phyloP scores from a whole-genome alignment of 2,329 filamentous ascomycete genomes.

The Intubia oerlemansii region DNA sequence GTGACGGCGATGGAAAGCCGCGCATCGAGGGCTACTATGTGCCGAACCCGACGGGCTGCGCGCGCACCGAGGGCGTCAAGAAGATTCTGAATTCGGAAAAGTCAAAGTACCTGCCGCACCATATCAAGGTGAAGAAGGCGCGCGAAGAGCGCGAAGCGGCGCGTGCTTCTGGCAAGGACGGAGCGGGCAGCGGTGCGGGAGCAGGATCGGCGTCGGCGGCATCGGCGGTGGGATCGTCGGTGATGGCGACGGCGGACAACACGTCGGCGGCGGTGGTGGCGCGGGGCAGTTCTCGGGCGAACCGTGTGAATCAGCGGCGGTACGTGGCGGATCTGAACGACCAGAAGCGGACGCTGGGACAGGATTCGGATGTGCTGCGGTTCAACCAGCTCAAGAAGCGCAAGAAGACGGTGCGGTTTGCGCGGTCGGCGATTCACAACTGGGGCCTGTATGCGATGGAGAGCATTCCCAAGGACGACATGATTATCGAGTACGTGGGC shows the following conservation, averaged over 20 bases:
- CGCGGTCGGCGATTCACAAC: conserved; percentile 92
- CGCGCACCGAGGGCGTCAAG: conserved; percentile 80
- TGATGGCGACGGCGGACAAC: conserved; percentile 31
- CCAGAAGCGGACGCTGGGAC: conserved; percentile 68
- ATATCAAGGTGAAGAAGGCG: conserved; percentile 84
- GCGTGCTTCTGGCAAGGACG: conserved; percentile 28
- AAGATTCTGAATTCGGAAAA: conserved; percentile 96
- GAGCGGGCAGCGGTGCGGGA: conserved; percentile 26
- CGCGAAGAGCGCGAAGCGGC: conserved; percentile 77
- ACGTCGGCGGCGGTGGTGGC: conserved; percentile 40
- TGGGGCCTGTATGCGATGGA: conserved; percentile 98
- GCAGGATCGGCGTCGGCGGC: conserved; percentile 48
- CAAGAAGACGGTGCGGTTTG: conserved; percentile 98
- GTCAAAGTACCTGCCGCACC: conserved; percentile 92
- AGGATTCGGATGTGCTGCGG: conserved; percentile 75
- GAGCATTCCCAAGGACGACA: conserved; percentile 90
- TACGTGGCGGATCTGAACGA: conserved; percentile 89
- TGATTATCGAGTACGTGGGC: conserved; percentile 99
- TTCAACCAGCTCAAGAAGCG: conserved; percentile 99
- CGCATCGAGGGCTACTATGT: conserved; percentile 55
- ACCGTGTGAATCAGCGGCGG: conserved; percentile 86
- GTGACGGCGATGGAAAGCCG: conserved; percentile 5
- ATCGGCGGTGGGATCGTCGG: conserved; percentile 20
- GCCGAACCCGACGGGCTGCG: conserved; percentile 63
- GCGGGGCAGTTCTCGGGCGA: conserved; percentile 67